Conservation (phyloP, 2,329 filamentous ascomycete genomes). For the Aspergillus pseudoglaucus region DNA sequence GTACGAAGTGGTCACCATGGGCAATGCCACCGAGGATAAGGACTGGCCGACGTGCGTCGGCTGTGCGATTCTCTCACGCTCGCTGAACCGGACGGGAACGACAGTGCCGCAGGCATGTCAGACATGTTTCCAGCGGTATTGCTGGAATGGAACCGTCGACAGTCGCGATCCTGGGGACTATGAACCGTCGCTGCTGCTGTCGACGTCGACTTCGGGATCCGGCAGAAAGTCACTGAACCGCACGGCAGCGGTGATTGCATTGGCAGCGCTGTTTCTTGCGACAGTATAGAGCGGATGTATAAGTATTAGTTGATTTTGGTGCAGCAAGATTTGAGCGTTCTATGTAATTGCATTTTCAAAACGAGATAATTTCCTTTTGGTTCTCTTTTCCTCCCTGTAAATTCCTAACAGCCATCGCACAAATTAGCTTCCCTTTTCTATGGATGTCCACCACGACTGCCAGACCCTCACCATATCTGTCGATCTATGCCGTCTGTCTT, state of each 20-base stretch:
- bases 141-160: slow-evolving; percentile 77
- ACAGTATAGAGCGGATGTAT: neutral
- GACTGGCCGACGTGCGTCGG: slow-evolving; percentile 79
- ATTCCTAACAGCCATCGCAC: no score
- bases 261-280: slow-evolving; percentile 2
- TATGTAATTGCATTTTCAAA: no score
- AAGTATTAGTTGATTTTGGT: no score
- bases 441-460: no score
- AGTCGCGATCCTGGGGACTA: slow-evolving; percentile 23
- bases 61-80: slow-evolving; percentile 76
- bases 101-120: slow-evolving; percentile 64
- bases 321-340: no score
- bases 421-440: no score
- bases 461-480: no score
- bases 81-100: slow-evolving; percentile 64
- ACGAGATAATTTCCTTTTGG: no score
- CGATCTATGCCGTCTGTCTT: no score
- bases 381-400: no score
- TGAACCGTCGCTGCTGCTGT: slow-evolving; percentile 6
- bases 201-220: slow-evolving; percentile 1
- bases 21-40: slow-evolving; percentile 66
- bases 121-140: slow-evolving; percentile 73
- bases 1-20: slow-evolving; percentile 74
- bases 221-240: slow-evolving; percentile 2
- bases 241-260: slow-evolving; percentile 1